These are phyloP conservation scores for Periconia sp. DNA, from an alignment of 2,329 filamentous ascomycete species.

Conservation along the genomic window DNA sequence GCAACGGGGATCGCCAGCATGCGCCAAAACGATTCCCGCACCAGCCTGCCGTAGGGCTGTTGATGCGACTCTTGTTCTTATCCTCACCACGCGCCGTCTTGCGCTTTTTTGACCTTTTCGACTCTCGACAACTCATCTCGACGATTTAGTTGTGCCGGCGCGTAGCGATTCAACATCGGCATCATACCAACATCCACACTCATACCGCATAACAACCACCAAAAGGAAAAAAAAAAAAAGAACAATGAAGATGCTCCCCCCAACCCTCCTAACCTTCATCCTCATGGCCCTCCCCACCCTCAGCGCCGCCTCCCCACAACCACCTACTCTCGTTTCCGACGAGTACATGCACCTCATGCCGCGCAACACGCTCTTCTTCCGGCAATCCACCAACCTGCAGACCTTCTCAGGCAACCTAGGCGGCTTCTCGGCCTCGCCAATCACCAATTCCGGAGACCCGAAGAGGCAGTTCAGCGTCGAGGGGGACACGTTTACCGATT, in stretches of 20 bases:
- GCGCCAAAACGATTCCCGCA: constrained; percentile 21
- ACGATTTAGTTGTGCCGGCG: background rate
- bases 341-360: constrained; percentile 36
- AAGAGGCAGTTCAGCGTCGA: constrained; percentile 49
- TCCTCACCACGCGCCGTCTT: no score
- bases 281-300: constrained; percentile 28
- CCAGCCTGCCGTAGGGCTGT: constrained; percentile 18
- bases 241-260: constrained; percentile 19
- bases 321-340: constrained; percentile 27
- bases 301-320: constrained; percentile 28
- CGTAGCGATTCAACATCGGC: background rate
- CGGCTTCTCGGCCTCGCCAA: constrained; percentile 59
- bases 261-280: constrained; percentile 26
- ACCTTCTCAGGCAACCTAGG: constrained; percentile 55
- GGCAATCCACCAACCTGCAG: constrained; percentile 40
- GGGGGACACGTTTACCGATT: constrained; percentile 58
- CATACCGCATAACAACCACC: background rate
- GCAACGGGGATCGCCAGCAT: constrained; percentile 18
- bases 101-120: background rate
- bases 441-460: constrained; percentile 56
- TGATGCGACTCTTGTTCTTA: no score
- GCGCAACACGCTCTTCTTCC: constrained; percentile 40
- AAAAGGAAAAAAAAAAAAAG: background rate
- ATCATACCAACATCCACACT: background rate
- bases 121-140: background rate